phyloP scores from a whole-genome alignment of 139 green algal species.

The Deuterostichococcus epilithicus region DNA sequence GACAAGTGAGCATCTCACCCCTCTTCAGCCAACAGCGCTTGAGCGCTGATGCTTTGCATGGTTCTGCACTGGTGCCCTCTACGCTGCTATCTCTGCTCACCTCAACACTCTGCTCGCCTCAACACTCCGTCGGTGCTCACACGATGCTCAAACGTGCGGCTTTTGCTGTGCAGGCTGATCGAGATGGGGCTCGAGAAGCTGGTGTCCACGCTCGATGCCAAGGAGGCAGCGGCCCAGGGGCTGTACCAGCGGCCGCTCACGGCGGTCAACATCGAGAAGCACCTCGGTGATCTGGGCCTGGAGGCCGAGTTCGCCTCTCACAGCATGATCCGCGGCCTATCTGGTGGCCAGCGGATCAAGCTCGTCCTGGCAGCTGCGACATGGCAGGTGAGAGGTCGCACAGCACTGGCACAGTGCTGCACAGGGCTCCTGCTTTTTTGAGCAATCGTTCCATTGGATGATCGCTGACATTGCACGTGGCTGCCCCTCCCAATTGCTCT shows the following conservation, averaged over 20 bases:
- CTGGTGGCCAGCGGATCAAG: conserved; percentile 89
- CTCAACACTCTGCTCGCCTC: not conserved
- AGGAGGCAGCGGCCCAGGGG: conserved; percentile 80
- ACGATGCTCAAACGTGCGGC: not conserved
- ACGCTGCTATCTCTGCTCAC: too few relatives aligned
- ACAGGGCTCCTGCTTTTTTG: too few relatives aligned
- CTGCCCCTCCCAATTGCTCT: too few relatives aligned
- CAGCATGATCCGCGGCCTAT: conserved; percentile 82
- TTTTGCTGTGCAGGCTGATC: conserved; percentile 48
- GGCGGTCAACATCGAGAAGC: conserved; percentile 77
- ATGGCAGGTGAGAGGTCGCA: too few relatives aligned
- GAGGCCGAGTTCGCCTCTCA: conserved; percentile 87
- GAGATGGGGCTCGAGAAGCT: conserved; percentile 88
- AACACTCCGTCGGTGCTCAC: not conserved
- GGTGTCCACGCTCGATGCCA: conserved; percentile 82
- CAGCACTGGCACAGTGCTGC: too few relatives aligned
- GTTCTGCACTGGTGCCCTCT: too few relatives aligned
- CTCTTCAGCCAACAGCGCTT: too few relatives aligned
- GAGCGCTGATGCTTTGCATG: too few relatives aligned
- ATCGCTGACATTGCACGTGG: too few relatives aligned
- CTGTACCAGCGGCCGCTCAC: conserved; percentile 84
- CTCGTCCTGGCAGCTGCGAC: conserved; percentile 78
- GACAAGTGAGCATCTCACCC: conserved; percentile 30
- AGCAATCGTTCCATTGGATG: too few relatives aligned
- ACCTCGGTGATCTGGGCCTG: conserved; percentile 85